A percentile compares a stretch with the other conserved stretches of the same genome.
Conservation (phyloP, 2,329 filamentous ascomycete species). For the Magnaporthiopsis rhizophila region DNA sequence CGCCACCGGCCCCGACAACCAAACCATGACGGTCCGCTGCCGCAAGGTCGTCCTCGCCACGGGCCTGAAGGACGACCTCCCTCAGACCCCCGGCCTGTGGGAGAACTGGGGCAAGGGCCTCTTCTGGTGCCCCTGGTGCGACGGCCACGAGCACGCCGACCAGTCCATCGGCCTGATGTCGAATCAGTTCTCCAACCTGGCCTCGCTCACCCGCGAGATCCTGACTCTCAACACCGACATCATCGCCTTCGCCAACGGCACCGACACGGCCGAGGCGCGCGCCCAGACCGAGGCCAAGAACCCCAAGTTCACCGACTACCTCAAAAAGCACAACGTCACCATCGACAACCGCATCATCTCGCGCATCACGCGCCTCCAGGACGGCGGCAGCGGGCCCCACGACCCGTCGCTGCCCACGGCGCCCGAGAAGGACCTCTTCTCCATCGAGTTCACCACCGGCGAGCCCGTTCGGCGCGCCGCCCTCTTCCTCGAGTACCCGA, state of each 20-base stretch:
- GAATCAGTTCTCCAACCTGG: conserved; percentile 29
- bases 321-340: conserved; percentile 40
- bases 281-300: conserved; percentile 28
- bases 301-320: conserved; percentile 39
- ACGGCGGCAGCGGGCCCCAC: conserved; percentile 26
- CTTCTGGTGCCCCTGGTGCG: conserved; percentile 59
- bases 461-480: conserved; percentile 36
- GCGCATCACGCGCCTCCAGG: conserved; percentile 35
- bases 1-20: conserved; percentile 20
- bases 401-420: conserved; percentile 34
- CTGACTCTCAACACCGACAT: conserved; percentile 47
- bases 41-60: conserved; percentile 51
- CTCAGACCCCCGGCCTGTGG: conserved; percentile 42
- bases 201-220: conserved; percentile 41
- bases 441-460: conserved; percentile 42
- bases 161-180: conserved; percentile 48
- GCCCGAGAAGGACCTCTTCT: conserved; percentile 47
- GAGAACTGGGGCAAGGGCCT: conserved; percentile 53
- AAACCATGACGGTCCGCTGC: conserved; percentile 29
- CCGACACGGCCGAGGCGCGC: conserved; percentile 37
- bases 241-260: conserved; percentile 52
- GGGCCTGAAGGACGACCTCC: conserved; percentile 46
- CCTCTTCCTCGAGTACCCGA: conserved; percentile 41
- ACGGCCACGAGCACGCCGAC: conserved; percentile 53
- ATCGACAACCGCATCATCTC: conserved; percentile 49